Evolutionary conservation across 495 filamentous ascomycete genomes (phyloP).

Genomic region (Niebla homalea): DNA sequence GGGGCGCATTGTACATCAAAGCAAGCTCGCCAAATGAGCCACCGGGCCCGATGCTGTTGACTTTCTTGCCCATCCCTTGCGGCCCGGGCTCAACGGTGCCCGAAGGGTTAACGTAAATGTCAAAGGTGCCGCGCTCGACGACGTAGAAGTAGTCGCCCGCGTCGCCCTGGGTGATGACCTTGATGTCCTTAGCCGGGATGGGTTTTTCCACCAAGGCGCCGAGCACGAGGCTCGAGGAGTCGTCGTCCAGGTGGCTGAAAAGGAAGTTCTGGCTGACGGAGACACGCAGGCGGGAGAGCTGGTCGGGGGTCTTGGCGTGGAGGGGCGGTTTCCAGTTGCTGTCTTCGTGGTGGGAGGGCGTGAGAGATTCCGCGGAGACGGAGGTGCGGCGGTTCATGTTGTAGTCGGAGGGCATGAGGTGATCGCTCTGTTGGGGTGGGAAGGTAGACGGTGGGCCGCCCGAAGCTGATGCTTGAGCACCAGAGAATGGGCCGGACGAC

Average conservation of each 20-base stretch:
- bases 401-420: slow-evolving; percentile 84
- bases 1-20: slow-evolving; percentile 96
- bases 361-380: slow-evolving; percentile 91
- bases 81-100: slow-evolving; percentile 69
- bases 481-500: slow-evolving; percentile 28
- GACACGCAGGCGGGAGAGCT: slow-evolving; percentile 60
- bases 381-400: slow-evolving; percentile 87
- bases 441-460: slow-evolving; percentile 8
- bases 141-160: slow-evolving; percentile 97
- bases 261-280: slow-evolving; percentile 86
- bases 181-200: slow-evolving; percentile 87
- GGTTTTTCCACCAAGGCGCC: slow-evolving; percentile 89
- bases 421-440: slow-evolving; percentile 25
- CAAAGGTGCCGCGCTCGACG: slow-evolving; percentile 81
- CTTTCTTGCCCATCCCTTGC: slow-evolving; percentile 73
- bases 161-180: slow-evolving; percentile 93
- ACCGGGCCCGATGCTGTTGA: slow-evolving; percentile 70
- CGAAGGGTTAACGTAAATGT: slow-evolving; percentile 76
- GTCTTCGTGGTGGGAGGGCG: slow-evolving; percentile 65
- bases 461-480: slow-evolving; percentile 1
- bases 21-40: slow-evolving; percentile 97
- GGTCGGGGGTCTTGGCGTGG: slow-evolving; percentile 70
- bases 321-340: slow-evolving; percentile 85
- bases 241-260: slow-evolving; percentile 88
- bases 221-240: slow-evolving; percentile 73